phyloP scores from a whole-genome alignment of 768 basidiomycete species.

The Mycena vitilis region DNA sequence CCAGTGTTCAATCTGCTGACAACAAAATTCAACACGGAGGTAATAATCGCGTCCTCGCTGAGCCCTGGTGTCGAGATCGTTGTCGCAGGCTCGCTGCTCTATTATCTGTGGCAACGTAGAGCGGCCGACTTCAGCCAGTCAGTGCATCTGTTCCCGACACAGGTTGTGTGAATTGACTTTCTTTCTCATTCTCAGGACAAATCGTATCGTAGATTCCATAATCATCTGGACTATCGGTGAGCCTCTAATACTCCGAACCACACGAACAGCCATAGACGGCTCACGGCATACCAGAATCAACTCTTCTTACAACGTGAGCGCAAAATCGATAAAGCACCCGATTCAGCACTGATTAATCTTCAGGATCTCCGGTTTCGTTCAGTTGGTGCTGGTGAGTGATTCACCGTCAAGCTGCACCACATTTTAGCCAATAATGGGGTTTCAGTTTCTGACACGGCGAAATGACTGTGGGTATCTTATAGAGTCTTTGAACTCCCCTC shows the following conservation, averaged over 20 bases:
- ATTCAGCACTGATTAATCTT: not conserved
- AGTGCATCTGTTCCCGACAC: not conserved
- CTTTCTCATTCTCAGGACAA: not conserved
- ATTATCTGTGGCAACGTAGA: not conserved
- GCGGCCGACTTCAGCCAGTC: not conserved
- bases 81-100: not conserved
- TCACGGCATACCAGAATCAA: not conserved
- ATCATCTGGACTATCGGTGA: constrained; percentile 12
- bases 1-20: too few relatives aligned
- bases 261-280: not conserved
- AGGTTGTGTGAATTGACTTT: not conserved
- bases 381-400: not conserved
- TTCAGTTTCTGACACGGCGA: not conserved
- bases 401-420: too few relatives aligned
- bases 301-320: constrained; percentile 1
- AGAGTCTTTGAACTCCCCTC: not conserved
- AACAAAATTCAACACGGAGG: too few relatives aligned
- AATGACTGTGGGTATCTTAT: constrained; percentile 1
- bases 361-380: not conserved
- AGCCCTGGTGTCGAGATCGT: not conserved
- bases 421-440: not conserved
- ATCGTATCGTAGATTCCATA: not conserved
- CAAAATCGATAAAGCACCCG: not conserved
- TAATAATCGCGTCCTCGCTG: too few relatives aligned
- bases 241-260: not conserved